These are phyloP conservation scores for Boletus subparvulus DNA, from an alignment of 768 basidiomycete species.

Conservation along the genomic window DNA sequence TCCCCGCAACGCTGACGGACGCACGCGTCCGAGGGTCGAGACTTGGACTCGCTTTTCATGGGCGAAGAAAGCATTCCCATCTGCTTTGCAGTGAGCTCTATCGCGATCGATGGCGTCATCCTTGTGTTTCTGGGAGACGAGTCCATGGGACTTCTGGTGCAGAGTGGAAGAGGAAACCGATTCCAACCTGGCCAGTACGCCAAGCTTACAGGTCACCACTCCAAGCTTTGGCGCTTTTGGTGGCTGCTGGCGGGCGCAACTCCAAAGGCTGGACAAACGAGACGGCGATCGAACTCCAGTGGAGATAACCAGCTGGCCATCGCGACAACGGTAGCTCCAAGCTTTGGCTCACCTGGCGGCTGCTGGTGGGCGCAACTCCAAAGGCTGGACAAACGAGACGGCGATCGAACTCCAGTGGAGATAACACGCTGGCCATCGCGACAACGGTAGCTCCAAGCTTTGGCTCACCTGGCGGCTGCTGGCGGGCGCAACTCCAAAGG, in stretches of 20 bases:
- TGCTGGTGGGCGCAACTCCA: neutral
- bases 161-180: neutral
- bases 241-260: neutral
- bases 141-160: neutral
- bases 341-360: neutral
- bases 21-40: neutral
- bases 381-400: neutral
- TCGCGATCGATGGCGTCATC: neutral
- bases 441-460: too few relatives aligned
- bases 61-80: conserved; percentile 1
- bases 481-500: neutral
- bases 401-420: neutral
- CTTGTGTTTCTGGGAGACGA: neutral
- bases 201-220: neutral
- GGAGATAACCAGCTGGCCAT: neutral
- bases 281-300: neutral
- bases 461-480: neutral
- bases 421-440: neutral
- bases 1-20: neutral
- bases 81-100: conserved; percentile 4
- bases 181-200: neutral
- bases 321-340: neutral
- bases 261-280: neutral
- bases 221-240: neutral
- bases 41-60: neutral